Evolutionary conservation across 805 yeast species (phyloP).

Genomic region (Komagataella mondaviorum): DNA sequence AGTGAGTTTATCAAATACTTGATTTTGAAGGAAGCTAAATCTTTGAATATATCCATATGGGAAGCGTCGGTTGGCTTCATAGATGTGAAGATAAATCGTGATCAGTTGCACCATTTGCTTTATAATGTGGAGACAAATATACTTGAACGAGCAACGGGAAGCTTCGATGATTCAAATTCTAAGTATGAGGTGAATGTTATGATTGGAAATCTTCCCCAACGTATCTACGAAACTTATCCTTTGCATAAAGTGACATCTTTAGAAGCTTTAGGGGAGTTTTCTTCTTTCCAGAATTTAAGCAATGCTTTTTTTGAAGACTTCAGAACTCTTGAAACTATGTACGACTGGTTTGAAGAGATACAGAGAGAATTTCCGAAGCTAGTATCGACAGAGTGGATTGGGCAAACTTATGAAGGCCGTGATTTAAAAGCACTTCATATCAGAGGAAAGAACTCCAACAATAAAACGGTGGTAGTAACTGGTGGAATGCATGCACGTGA

Average conservation of each 20-base stretch:
- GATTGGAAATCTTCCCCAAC: constrained; percentile 43
- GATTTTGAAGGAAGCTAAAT: constrained; percentile 11
- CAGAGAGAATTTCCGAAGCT: constrained; percentile 49
- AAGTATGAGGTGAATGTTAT: constrained; percentile 23
- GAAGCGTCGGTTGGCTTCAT: constrained; percentile 27
- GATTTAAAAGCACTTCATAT: constrained; percentile 44
- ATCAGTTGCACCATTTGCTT: constrained; percentile 12
- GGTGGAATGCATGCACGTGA: constrained; percentile 88
- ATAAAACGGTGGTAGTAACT: constrained; percentile 56
- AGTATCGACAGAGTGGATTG: constrained; percentile 53
- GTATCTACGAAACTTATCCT: constrained; percentile 44
- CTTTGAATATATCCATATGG: constrained; percentile 29
- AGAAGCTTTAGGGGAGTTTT: not conserved
- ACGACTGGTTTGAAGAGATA: constrained; percentile 58
- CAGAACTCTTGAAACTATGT: constrained; percentile 52
- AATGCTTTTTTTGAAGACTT: constrained; percentile 49
- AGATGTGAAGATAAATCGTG: constrained; percentile 25
- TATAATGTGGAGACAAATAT: not conserved
- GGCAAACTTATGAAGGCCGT: constrained; percentile 65
- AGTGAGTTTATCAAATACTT: constrained; percentile 8
- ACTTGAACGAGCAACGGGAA: not conserved
- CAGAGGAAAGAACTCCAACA: constrained; percentile 11
- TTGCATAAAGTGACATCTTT: constrained; percentile 3
- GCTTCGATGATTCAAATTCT: not conserved
- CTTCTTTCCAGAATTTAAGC: constrained; percentile 1